These are phyloP conservation scores for Raphanus hybrid DNA, from an alignment of 441 rosid species.

Conservation along the genomic window DNA sequence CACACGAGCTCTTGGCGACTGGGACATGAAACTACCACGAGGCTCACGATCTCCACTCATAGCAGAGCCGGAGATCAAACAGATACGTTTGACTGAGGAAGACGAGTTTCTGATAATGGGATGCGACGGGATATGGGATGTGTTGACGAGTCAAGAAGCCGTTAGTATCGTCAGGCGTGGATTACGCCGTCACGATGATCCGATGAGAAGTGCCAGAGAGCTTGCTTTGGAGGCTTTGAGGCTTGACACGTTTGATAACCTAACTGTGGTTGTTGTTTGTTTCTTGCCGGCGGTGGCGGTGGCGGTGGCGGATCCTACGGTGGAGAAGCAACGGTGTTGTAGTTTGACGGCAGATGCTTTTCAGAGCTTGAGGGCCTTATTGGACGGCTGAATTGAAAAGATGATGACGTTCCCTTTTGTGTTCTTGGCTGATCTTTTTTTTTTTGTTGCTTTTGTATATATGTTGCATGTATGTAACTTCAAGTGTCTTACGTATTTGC, in stretches of 20 bases:
- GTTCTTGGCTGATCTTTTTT: no score
- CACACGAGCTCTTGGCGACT: slow-evolving; percentile 83
- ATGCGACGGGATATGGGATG: slow-evolving; percentile 91
- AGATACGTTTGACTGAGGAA: slow-evolving; percentile 57
- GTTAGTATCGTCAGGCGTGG: slow-evolving; percentile 70
- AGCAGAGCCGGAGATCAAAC: slow-evolving; percentile 80
- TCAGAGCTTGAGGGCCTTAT: slow-evolving; percentile 57
- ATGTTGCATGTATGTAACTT: no score
- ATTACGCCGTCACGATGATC: slow-evolving; percentile 72
- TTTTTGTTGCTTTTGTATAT: no score
- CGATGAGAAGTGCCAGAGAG: slow-evolving; percentile 69
- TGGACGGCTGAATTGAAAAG: slow-evolving; percentile 49
- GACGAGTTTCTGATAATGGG: slow-evolving; percentile 84
- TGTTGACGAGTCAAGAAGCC: slow-evolving; percentile 69
- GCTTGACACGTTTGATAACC: slow-evolving; percentile 64
- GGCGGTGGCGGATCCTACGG: no score
- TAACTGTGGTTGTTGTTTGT: slow-evolving; percentile 69
- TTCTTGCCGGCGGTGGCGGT: slow-evolving; percentile 53
- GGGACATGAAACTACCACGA: slow-evolving; percentile 69
- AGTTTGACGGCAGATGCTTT: slow-evolving; percentile 66
- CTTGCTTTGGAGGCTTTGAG: slow-evolving; percentile 71
- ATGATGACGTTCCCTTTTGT: neutral
- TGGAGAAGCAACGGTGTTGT: slow-evolving; percentile 49
- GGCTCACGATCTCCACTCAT: slow-evolving; percentile 68
- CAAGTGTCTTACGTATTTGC: no score